Evolutionary conservation across 352 stramenopile species (phyloP).

Genomic region (Lagenidium giganteum): DNA sequence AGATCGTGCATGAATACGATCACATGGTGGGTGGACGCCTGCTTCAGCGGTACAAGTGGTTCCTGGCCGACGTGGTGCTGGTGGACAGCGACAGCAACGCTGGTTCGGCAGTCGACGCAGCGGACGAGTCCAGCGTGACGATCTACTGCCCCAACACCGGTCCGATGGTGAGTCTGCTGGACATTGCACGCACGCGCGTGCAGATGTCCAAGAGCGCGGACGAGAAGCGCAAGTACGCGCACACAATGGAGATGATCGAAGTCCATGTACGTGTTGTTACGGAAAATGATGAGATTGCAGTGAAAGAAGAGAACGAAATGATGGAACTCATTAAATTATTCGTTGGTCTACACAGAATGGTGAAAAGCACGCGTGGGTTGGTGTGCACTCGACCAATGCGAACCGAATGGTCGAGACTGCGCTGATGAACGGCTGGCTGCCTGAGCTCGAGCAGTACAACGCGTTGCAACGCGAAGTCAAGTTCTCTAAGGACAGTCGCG

Average conservation of each 20-base stretch:
- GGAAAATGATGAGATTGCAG: neutral
- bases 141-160: constrained; percentile 83
- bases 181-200: constrained; percentile 54
- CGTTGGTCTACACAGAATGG: constrained; percentile 48
- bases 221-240: constrained; percentile 76
- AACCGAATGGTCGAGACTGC: constrained; percentile 80
- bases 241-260: constrained; percentile 83
- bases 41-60: constrained; percentile 78
- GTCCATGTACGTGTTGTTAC: constrained; percentile 48
- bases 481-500: constrained; percentile 75
- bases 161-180: constrained; percentile 75
- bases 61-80: constrained; percentile 76
- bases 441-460: constrained; percentile 52
- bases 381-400: constrained; percentile 68
- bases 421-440: constrained; percentile 50
- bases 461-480: constrained; percentile 65
- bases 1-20: constrained; percentile 50
- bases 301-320: neutral
- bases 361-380: constrained; percentile 61
- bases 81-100: constrained; percentile 11
- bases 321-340: constrained; percentile 1
- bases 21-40: constrained; percentile 48
- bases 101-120: neutral
- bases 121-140: constrained; percentile 35
- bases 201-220: constrained; percentile 75